phyloP scores from a whole-genome alignment of 257 asterid species.

The Leonotis leonurus region DNA sequence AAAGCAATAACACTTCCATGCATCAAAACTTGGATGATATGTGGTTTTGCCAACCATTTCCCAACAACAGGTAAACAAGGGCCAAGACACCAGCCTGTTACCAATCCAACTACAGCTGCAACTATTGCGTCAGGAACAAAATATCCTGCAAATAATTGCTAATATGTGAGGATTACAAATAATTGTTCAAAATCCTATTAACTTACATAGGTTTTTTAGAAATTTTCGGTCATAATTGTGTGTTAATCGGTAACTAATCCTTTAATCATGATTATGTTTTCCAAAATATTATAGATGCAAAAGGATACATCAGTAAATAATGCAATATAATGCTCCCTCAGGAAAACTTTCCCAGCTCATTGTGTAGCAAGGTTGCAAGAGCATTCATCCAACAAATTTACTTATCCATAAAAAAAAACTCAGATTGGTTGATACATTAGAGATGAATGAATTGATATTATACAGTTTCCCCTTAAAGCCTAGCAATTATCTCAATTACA shows the following conservation, averaged over 20 bases:
- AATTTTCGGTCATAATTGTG: background rate
- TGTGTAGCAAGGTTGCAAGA: background rate
- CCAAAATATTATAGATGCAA: too few species aligned
- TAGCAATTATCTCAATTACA: constrained; percentile 1
- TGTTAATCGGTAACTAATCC: background rate
- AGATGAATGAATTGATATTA: too few species aligned
- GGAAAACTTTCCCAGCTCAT: background rate
- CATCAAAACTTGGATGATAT: constrained; percentile 57
- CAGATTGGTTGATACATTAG: background rate
- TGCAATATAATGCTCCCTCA: constrained; percentile 1
- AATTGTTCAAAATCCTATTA: background rate
- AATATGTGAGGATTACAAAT: constrained; percentile 8
- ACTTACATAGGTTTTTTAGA: background rate
- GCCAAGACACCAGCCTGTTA: constrained; percentile 89
- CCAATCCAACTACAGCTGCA: constrained; percentile 73
- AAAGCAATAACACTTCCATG: constrained; percentile 62
- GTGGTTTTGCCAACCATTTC: constrained; percentile 62
- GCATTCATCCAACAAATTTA: background rate
- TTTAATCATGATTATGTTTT: constrained; percentile 10
- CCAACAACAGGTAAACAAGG: constrained; percentile 84
- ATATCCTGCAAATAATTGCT: constrained; percentile 53
- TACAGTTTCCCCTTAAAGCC: background rate
- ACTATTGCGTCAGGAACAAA: constrained; percentile 78
- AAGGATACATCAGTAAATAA: background rate
- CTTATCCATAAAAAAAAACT: background rate